Percentiles rank a stretch among this genome's conserved stretches.
These are phyloP conservation scores for Ochetophila trinervis DNA, from an alignment of 306 rosid species.

Conservation along the genomic window DNA sequence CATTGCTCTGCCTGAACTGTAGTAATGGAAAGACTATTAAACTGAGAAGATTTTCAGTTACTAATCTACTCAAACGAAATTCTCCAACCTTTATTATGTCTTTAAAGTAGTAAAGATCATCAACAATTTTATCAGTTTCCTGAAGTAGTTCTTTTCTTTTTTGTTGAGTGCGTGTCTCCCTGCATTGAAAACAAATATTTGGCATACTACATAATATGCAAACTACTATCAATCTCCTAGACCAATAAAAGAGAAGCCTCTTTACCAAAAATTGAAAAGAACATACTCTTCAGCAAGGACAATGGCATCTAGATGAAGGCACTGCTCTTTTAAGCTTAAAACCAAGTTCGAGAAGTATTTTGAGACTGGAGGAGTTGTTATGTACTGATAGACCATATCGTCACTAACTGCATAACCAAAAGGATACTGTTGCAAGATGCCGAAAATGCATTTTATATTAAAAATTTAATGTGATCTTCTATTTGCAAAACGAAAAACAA, in stretches of 20 bases:
- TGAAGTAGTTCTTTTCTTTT: constrained; percentile 49
- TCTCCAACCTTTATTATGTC: constrained; percentile 60
- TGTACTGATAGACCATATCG: constrained; percentile 60
- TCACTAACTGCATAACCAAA: constrained; percentile 74
- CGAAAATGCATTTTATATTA: constrained; percentile 23
- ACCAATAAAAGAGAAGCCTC: constrained; percentile 2
- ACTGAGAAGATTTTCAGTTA: constrained; percentile 61
- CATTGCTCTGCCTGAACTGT: constrained; percentile 45
- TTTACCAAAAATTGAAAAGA: constrained; percentile 5
- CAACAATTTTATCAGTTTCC: constrained; percentile 62
- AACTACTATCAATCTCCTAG: not conserved
- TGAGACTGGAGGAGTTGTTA: constrained; percentile 72
- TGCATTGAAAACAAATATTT: constrained; percentile 35
- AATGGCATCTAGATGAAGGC: constrained; percentile 51
- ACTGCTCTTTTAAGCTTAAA: constrained; percentile 50
- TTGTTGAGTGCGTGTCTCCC: constrained; percentile 41
- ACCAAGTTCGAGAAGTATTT: constrained; percentile 72
- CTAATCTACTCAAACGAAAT: constrained; percentile 43
- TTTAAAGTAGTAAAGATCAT: constrained; percentile 71
- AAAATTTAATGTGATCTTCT: constrained; percentile 12
- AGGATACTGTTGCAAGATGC: constrained; percentile 29
- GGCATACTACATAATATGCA: constrained; percentile 9
- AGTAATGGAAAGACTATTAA: constrained; percentile 59
- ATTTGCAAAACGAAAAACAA: not conserved
- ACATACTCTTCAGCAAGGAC: constrained; percentile 49